Evolutionary conservation across 495 filamentous ascomycete species (phyloP).

Genomic region (Hypoxylon subgilvum): DNA sequence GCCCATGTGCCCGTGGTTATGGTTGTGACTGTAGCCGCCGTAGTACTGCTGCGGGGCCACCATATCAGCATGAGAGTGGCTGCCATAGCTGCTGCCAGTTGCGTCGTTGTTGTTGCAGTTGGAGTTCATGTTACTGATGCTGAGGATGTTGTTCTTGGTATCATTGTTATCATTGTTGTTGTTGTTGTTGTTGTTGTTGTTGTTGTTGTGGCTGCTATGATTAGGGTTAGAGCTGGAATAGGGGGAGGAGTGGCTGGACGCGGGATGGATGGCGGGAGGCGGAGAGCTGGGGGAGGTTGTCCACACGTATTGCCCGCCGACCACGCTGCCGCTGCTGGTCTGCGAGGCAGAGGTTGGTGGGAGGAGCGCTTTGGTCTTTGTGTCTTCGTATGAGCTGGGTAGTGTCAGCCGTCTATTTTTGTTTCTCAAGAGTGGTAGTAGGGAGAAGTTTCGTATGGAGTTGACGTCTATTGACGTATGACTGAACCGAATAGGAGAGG

Average conservation of each 20-base stretch:
- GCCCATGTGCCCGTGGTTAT: no score
- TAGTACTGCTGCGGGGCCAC: constrained; percentile 13
- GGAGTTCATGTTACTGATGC: background rate
- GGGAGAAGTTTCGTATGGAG: constrained; percentile 1
- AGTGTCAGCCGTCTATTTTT: no score
- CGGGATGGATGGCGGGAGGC: no score
- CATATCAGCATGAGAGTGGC: background rate
- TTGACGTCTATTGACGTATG: no score
- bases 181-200: background rate
- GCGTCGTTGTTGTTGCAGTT: background rate
- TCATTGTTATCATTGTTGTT: background rate
- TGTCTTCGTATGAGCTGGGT: constrained; percentile 7
- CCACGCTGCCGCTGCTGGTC: no score
- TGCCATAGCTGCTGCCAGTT: background rate
- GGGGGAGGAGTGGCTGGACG: background rate
- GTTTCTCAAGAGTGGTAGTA: background rate
- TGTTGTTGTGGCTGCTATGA: background rate
- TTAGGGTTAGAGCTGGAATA: background rate
- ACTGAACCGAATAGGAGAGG: no score
- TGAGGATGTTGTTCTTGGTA: background rate
- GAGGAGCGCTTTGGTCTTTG: constrained; percentile 6
- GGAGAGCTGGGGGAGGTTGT: no score
- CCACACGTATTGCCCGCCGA: no score
- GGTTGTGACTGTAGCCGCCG: background rate
- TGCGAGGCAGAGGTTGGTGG: no score